Conservation (phyloP, 441 rosid genomes). For the Brassica hybrid region DNA sequence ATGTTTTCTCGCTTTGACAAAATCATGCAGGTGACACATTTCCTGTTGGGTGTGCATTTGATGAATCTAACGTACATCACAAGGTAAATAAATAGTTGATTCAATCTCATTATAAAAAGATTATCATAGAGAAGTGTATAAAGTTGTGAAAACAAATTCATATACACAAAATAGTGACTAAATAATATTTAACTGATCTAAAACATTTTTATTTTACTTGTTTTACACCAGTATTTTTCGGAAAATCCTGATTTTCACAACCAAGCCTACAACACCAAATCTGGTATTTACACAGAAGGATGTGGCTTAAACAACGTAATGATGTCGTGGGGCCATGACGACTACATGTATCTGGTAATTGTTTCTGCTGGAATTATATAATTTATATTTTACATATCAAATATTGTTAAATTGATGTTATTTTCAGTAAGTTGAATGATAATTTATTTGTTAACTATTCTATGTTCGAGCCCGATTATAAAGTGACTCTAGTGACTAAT, state of each 20-base stretch:
- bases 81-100: constrained; percentile 50
- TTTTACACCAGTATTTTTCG: constrained; percentile 55
- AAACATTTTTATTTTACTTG: neutral
- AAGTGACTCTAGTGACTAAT: neutral
- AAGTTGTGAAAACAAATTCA: neutral
- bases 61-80: constrained; percentile 68
- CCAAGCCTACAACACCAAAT: constrained; percentile 61
- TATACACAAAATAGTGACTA: neutral
- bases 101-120: neutral
- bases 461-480: no score
- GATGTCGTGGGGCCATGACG: constrained; percentile 95
- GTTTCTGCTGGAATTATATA: neutral
- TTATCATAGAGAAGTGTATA: neutral
- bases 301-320: constrained; percentile 72
- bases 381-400: neutral
- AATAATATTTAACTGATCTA: neutral
- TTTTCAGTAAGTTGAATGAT: neutral
- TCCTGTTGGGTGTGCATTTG: constrained; percentile 92
- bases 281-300: constrained; percentile 69
- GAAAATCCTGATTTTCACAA: constrained; percentile 66
- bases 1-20: neutral
- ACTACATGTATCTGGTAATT: constrained; percentile 84
- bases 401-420: no score
- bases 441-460: no score
- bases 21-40: constrained; percentile 76